Conservation (phyloP, 371 early-diverging fungal species). For the Chytridiales sp. region DNA sequence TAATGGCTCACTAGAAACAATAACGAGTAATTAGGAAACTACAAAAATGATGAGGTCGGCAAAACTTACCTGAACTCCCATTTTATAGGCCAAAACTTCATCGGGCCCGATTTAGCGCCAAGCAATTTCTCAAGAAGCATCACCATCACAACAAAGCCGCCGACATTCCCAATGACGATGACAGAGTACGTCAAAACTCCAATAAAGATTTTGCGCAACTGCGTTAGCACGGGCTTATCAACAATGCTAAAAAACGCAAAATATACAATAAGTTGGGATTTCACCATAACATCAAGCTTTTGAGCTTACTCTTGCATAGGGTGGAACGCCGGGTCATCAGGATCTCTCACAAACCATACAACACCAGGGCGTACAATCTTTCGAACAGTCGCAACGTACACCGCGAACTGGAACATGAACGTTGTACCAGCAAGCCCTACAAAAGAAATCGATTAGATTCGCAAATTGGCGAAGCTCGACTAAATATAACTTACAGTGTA, state of each 20-base stretch:
- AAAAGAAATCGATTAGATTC: not conserved
- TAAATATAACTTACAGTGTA: conserved; percentile 64
- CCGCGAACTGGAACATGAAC: conserved; percentile 89
- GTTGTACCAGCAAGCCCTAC: conserved; percentile 79
- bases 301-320: conserved; percentile 81
- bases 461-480: too few relatives aligned
- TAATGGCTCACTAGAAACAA: conserved; percentile 54
- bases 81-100: conserved; percentile 42
- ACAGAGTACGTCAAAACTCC: conserved; percentile 76
- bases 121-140: conserved; percentile 17
- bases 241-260: conserved; percentile 35
- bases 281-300: not conserved
- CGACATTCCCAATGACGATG: conserved; percentile 67
- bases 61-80: conserved; percentile 54
- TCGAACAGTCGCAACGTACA: conserved; percentile 73
- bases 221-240: conserved; percentile 69
- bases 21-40: not conserved
- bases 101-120: conserved; percentile 23
- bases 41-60: conserved; percentile 4
- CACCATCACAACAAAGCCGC: conserved; percentile 44
- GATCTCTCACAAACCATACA: conserved; percentile 95
- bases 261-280: not conserved
- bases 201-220: conserved; percentile 74
- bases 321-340: conserved; percentile 88
- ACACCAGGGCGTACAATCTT: conserved; percentile 84